Evolutionary conservation across 2,329 filamentous ascomycete genomes (phyloP).

Genomic region (Triangularia verruculosa): DNA sequence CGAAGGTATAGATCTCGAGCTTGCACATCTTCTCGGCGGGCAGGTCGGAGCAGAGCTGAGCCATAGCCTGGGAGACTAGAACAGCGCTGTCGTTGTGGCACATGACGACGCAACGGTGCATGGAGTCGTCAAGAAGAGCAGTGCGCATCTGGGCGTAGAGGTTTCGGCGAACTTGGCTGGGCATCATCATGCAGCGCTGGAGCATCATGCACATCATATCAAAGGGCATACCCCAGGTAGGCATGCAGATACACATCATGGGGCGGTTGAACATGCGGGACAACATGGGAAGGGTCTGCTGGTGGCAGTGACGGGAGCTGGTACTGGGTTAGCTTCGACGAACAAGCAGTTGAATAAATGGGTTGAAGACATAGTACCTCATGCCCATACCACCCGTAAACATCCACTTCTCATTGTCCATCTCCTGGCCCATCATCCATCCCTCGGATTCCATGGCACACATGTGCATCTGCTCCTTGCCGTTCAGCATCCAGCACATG

Average conservation of each 20-base stretch:
- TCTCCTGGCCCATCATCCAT: constrained; percentile 30
- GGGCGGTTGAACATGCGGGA: constrained; percentile 37
- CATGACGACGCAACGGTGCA: constrained; percentile 37
- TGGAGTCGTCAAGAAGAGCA: constrained; percentile 35
- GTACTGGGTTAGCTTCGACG: not conserved
- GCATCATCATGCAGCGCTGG: constrained; percentile 33
- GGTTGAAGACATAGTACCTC: constrained; percentile 29
- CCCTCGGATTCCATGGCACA: constrained; percentile 27
- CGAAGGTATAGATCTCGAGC: constrained; percentile 46
- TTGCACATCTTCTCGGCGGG: constrained; percentile 36
- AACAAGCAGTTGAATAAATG: not conserved
- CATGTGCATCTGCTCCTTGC: constrained; percentile 23
- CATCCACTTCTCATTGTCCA: constrained; percentile 35
- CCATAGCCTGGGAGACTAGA: constrained; percentile 36
- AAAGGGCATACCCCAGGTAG: constrained; percentile 51
- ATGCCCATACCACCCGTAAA: constrained; percentile 36
- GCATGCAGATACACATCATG: constrained; percentile 50
- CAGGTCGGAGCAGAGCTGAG: constrained; percentile 39
- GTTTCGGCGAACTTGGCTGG: constrained; percentile 30
- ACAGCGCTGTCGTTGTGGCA: constrained; percentile 41
- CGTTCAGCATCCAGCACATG: constrained; percentile 33
- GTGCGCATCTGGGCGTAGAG: constrained; percentile 38
- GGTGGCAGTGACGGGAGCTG: constrained; percentile 33
- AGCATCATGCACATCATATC: constrained; percentile 44
- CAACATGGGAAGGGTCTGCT: constrained; percentile 34